A percentile compares a stretch with the other conserved stretches of the same genome.
Evolutionary conservation across 2,329 filamentous ascomycete species (phyloP).

Genomic region (Xylaria sp.): DNA sequence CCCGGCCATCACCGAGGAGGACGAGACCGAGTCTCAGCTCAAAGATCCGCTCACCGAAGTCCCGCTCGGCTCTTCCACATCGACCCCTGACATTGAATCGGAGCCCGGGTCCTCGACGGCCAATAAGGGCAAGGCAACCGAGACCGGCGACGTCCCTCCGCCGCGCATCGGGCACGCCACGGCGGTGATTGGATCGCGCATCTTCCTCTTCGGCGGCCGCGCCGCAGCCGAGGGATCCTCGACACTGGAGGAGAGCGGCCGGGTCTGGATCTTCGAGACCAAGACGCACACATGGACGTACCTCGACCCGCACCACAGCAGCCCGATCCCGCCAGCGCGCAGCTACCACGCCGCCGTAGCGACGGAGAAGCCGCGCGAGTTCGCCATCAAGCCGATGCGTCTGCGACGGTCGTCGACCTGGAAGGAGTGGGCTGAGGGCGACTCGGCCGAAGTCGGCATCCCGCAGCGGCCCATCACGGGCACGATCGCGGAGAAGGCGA

Average conservation of each 20-base stretch:
- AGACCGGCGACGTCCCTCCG: constrained; percentile 62
- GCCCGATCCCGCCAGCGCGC: constrained; percentile 69
- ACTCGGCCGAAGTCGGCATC: constrained; percentile 64
- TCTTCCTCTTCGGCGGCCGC: constrained; percentile 86
- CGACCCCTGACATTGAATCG: constrained; percentile 18
- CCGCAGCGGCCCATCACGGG: constrained; percentile 70
- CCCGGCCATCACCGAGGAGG: constrained; percentile 45
- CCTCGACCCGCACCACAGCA: constrained; percentile 65
- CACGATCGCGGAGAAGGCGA: constrained; percentile 65
- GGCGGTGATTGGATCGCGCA: constrained; percentile 72
- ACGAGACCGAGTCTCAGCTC: constrained; percentile 47
- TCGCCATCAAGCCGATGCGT: constrained; percentile 51
- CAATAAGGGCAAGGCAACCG: constrained; percentile 49
- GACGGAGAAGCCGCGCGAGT: constrained; percentile 67
- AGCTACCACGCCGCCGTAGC: constrained; percentile 76
- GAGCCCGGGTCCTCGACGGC: constrained; percentile 31
- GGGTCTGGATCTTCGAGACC: constrained; percentile 81
- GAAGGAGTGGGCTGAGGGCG: constrained; percentile 67
- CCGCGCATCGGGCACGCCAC: constrained; percentile 80
- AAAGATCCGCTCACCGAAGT: constrained; percentile 57
- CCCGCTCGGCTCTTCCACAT: constrained; percentile 52
- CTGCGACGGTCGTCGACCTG: constrained; percentile 58
- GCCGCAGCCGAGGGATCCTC: constrained; percentile 70
- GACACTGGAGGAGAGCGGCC: constrained; percentile 78
- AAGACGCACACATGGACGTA: constrained; percentile 71